phyloP scores from a whole-genome alignment of 192 early-diverging fungal genomes.

The Coemansia javaensis region DNA sequence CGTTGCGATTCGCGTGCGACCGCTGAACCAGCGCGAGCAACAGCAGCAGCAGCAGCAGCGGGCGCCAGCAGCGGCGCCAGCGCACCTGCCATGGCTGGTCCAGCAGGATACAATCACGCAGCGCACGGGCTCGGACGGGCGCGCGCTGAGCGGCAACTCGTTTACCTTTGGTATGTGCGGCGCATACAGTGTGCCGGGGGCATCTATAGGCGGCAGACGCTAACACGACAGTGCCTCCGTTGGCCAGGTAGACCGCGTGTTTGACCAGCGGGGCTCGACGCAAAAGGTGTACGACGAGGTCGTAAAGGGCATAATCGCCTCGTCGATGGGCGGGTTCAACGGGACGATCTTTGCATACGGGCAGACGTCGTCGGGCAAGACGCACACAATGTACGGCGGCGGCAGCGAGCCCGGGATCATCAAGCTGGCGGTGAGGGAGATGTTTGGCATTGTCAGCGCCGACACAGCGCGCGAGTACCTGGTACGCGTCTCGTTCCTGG shows the following conservation, averaged over 20 bases:
- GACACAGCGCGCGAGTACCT: slow-evolving; percentile 71
- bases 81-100: slow-evolving; percentile 34
- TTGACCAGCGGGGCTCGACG: slow-evolving; percentile 45
- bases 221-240: no score
- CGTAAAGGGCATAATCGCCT: slow-evolving; percentile 55
- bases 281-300: slow-evolving; percentile 44
- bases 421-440: slow-evolving; percentile 58
- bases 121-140: slow-evolving; percentile 18
- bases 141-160: slow-evolving; percentile 30
- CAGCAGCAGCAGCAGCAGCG: no score
- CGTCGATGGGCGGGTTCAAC: slow-evolving; percentile 89
- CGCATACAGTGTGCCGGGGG: not conserved
- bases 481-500: slow-evolving; percentile 92
- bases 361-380: slow-evolving; percentile 95
- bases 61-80: slow-evolving; percentile 30
- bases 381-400: slow-evolving; percentile 66
- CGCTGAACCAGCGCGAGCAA: slow-evolving; percentile 61
- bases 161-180: slow-evolving; percentile 46
- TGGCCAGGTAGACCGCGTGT: slow-evolving; percentile 38
- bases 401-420: slow-evolving; percentile 64
- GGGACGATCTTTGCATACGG: slow-evolving; percentile 99
- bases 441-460: slow-evolving; percentile 53
- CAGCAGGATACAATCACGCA: slow-evolving; percentile 49
- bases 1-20: slow-evolving; percentile 70
- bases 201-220: not conserved